Evolutionary conservation across 345 rosid species (phyloP).

Genomic region (Mallotus nudiflorus): DNA sequence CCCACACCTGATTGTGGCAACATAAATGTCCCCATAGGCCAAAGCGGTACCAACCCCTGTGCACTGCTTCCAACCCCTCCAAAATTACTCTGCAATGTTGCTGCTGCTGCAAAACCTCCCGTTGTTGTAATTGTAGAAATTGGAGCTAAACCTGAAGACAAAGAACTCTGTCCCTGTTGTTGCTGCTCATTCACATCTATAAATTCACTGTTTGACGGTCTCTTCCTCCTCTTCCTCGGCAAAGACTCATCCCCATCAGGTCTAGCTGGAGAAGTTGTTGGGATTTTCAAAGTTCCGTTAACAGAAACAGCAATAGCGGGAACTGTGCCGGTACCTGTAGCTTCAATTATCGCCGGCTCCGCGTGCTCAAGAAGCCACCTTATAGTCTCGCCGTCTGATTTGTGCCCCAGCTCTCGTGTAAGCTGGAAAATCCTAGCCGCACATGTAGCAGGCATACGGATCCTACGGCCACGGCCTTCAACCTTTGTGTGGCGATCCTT

Average conservation of each 20-base stretch:
- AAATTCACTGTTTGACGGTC: conserved; percentile 48
- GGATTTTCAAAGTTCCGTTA: conserved; percentile 68
- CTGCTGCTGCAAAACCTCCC: too few species aligned
- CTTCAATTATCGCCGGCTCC: conserved; percentile 70
- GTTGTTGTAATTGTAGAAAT: conserved; percentile 27
- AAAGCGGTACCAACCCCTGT: conserved; percentile 51
- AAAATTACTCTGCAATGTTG: background rate
- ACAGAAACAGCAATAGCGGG: conserved; percentile 84
- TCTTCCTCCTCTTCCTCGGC: conserved; percentile 45
- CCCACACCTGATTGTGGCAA: conserved; percentile 7
- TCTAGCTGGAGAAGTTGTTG: conserved; percentile 40
- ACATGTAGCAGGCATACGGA: conserved; percentile 71
- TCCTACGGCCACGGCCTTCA: conserved; percentile 82
- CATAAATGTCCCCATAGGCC: conserved; percentile 48
- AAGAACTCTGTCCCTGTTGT: conserved; percentile 21
- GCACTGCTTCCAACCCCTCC: too few species aligned
- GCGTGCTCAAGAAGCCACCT: conserved; percentile 71
- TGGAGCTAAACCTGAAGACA: conserved; percentile 63
- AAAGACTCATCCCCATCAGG: conserved; percentile 28
- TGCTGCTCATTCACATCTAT: conserved; percentile 40
- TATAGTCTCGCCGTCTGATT: conserved; percentile 78
- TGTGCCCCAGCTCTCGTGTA: conserved; percentile 72
- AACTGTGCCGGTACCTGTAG: conserved; percentile 71
- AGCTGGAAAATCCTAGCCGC: conserved; percentile 86
- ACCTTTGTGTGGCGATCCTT: conserved; percentile 89